These are phyloP conservation scores for Gaultheria prostrata DNA, from an alignment of 148 eudicot genomes.

Conservation along the genomic window DNA sequence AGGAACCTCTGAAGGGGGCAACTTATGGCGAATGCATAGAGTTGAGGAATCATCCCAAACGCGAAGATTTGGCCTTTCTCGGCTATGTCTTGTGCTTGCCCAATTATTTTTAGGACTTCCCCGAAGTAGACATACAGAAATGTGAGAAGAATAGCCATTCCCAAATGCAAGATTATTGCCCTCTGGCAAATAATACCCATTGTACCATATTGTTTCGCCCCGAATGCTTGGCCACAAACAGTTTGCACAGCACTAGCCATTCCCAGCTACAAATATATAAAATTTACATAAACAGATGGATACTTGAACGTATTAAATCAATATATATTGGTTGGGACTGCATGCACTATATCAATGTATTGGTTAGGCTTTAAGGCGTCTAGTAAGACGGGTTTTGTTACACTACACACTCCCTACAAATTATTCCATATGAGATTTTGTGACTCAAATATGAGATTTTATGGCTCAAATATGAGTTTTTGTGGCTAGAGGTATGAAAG, in stretches of 20 bases:
- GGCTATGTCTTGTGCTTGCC: constrained; percentile 43
- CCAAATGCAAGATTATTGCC: constrained; percentile 47
- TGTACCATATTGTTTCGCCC: constrained; percentile 41
- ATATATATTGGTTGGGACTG: background rate
- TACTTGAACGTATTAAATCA: background rate
- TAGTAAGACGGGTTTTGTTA: too few species aligned
- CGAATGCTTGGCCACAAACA: constrained; percentile 63
- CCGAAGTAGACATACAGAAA: constrained; percentile 43
- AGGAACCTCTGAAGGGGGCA: constrained; percentile 55
- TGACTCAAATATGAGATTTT: too few species aligned
- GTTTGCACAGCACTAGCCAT: constrained; percentile 72
- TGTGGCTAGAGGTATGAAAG: too few species aligned
- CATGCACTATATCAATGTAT: background rate
- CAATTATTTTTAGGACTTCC: constrained; percentile 32
- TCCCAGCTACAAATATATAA: constrained; percentile 33
- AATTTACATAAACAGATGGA: background rate
- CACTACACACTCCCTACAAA: too few species aligned
- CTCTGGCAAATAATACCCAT: constrained; percentile 62
- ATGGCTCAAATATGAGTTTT: too few species aligned
- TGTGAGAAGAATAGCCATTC: constrained; percentile 42
- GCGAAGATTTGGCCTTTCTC: constrained; percentile 49
- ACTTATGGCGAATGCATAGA: constrained; percentile 53
- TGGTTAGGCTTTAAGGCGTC: background rate
- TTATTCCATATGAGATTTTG: too few species aligned
- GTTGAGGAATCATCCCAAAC: constrained; percentile 42